Evolutionary conservation across 1,284 basidiomycete species (phyloP).

Genomic region (Takashimella koratensis): DNA sequence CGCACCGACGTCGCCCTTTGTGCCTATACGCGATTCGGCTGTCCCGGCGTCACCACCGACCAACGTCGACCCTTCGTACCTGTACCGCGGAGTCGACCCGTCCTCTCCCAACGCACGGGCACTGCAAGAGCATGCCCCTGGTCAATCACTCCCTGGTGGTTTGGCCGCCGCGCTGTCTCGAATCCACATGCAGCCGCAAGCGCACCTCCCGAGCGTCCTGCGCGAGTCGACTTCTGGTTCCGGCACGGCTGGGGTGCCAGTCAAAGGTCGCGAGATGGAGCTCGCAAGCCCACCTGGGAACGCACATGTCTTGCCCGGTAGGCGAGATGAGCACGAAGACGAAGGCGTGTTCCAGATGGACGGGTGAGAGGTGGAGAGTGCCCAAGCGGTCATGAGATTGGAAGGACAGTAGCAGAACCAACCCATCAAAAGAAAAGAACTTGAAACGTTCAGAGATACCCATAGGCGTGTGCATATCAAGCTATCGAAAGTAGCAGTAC

Average conservation of each 20-base stretch:
- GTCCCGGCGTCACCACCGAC: slow-evolving; percentile 7
- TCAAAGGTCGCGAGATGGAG: neutral
- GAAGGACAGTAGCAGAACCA: too few relatives aligned
- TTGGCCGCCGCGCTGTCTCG: slow-evolving; percentile 45
- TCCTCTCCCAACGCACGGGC: slow-evolving; percentile 37
- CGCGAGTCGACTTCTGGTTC: slow-evolving; percentile 4
- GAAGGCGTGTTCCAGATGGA: slow-evolving; percentile 24
- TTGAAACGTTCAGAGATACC: too few relatives aligned
- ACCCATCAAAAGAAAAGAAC: too few relatives aligned
- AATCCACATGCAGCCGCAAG: slow-evolving; percentile 38
- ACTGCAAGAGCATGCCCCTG: slow-evolving; percentile 46
- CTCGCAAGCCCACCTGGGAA: slow-evolving; percentile 2
- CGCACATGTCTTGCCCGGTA: neutral
- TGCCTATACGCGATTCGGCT: neutral
- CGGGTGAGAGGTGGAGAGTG: too few relatives aligned
- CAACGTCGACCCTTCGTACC: slow-evolving; percentile 24
- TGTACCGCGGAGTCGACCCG: slow-evolving; percentile 29
- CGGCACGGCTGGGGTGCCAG: neutral
- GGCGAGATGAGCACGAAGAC: slow-evolving; percentile 15
- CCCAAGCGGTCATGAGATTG: too few relatives aligned
- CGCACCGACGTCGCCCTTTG: neutral
- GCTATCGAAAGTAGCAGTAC: too few relatives aligned
- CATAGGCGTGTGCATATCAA: too few relatives aligned
- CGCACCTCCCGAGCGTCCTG: slow-evolving; percentile 1
- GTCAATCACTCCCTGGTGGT: slow-evolving; percentile 46